phyloP scores from a whole-genome alignment of 1,284 basidiomycete genomes.

The Rhodotorula sp. region DNA sequence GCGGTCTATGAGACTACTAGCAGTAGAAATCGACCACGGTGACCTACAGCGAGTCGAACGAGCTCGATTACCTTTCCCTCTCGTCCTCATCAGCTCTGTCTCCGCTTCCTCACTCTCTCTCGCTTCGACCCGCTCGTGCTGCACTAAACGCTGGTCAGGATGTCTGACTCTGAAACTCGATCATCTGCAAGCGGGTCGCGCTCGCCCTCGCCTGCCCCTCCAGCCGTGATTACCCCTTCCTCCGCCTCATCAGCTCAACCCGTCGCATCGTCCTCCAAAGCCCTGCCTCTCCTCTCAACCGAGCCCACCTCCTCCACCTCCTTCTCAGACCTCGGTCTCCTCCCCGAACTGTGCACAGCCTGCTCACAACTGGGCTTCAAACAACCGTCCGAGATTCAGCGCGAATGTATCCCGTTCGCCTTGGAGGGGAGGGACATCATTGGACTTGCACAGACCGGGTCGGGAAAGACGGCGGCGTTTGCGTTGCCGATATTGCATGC shows the following conservation, averaged over 20 bases:
- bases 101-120: neutral
- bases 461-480: slow-evolving; percentile 97
- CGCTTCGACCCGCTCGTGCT: neutral
- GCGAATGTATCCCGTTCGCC: slow-evolving; percentile 83
- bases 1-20: neutral
- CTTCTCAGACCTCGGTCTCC: slow-evolving; percentile 71
- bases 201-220: slow-evolving; percentile 2
- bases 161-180: slow-evolving; percentile 21
- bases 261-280: neutral
- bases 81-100: neutral
- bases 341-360: slow-evolving; percentile 82
- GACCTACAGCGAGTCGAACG: neutral
- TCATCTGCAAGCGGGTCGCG: slow-evolving; percentile 1
- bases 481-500: slow-evolving; percentile 94
- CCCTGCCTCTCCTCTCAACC: slow-evolving; percentile 6
- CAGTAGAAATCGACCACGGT: no score
- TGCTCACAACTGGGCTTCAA: slow-evolving; percentile 80
- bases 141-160: neutral
- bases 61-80: neutral
- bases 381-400: slow-evolving; percentile 88
- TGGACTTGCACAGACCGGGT: slow-evolving; percentile 94
- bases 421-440: slow-evolving; percentile 92
- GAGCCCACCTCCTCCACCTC: slow-evolving; percentile 43
- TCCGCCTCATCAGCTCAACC: neutral
- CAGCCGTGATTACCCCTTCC: neutral